Percentiles rank a stretch among this genome's conserved stretches.
These are phyloP conservation scores for Tetracladium setigerum DNA, from an alignment of 495 filamentous ascomycete species.

Conservation along the genomic window DNA sequence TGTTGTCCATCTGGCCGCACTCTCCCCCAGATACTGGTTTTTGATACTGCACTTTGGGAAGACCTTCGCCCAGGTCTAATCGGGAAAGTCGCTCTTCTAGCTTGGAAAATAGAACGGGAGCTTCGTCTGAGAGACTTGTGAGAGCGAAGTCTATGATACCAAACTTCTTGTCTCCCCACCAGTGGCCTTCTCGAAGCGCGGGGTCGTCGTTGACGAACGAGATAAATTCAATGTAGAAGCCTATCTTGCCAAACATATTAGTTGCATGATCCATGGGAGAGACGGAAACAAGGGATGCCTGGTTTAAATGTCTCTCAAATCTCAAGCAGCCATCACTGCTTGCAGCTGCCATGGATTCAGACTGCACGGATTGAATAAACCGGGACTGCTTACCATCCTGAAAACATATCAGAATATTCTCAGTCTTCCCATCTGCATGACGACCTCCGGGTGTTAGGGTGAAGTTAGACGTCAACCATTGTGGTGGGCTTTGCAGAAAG, in stretches of 20 bases:
- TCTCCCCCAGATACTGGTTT: constrained; percentile 35
- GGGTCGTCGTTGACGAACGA: constrained; percentile 45
- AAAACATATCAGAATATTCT: constrained; percentile 50
- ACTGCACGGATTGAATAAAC: too few relatives aligned
- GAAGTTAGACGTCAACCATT: constrained; percentile 42
- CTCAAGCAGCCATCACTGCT: too few relatives aligned
- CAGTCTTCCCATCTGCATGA: constrained; percentile 30
- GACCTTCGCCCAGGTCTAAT: constrained; percentile 21
- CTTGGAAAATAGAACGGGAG: constrained; percentile 13
- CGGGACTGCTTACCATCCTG: constrained; percentile 27
- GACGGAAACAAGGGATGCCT: too few relatives aligned
- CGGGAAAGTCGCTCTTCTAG: constrained; percentile 21
- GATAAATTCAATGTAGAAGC: constrained; percentile 52
- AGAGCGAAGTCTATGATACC: constrained; percentile 48
- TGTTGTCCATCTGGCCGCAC: constrained; percentile 35
- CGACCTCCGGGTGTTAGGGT: constrained; percentile 45
- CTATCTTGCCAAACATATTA: too few relatives aligned
- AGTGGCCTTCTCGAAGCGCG: constrained; percentile 31
- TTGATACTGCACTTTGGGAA: constrained; percentile 30
- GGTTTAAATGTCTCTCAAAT: too few relatives aligned
- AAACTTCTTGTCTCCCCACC: constrained; percentile 40
- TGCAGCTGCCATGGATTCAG: too few relatives aligned
- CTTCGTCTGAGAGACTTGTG: constrained; percentile 25
- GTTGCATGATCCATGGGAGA: too few relatives aligned
- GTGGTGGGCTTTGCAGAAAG: constrained; percentile 30